Evolutionary conservation across 2,329 filamentous ascomycete genomes (phyloP).

Genomic region (Coniochaeta ligniaria): DNA sequence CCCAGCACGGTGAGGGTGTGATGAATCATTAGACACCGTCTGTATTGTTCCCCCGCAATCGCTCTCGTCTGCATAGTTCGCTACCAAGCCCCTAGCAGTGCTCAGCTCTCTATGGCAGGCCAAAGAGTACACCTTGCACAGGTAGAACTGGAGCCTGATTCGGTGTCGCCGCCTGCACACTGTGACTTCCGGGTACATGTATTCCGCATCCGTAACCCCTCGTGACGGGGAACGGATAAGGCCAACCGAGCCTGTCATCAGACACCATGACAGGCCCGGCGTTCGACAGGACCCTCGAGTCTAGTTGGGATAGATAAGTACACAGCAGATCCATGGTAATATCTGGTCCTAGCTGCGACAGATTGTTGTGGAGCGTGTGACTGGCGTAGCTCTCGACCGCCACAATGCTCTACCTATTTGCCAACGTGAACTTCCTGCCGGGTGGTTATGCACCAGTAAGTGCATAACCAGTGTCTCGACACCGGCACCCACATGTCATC

Average conservation of each 20-base stretch:
- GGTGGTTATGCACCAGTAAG: conserved; percentile 23
- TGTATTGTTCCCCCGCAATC: no score
- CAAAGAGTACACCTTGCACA: no score
- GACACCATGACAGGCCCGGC: not conserved
- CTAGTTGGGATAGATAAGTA: not conserved
- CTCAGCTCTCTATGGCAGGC: no score
- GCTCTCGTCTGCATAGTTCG: no score
- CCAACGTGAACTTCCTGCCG: conserved; percentile 25
- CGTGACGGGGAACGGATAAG: not conserved
- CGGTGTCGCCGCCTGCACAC: not conserved
- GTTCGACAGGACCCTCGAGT: not conserved
- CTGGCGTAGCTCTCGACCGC: not conserved
- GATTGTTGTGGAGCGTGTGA: not conserved
- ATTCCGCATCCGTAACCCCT: not conserved
- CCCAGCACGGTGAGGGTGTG: not conserved
- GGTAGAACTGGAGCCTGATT: no score
- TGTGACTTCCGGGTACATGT: not conserved
- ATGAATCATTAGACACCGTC: not conserved
- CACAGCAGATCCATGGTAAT: not conserved
- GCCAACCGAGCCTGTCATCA: not conserved
- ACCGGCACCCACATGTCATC: not conserved
- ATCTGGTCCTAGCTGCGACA: not conserved
- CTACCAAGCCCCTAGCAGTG: no score
- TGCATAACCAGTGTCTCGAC: not conserved
- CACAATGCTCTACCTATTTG: conserved; percentile 11